Percentiles rank a stretch among this genome's conserved stretches.
Conservation (phyloP, 352 stramenopile species). For the Pythium apleroticum region DNA sequence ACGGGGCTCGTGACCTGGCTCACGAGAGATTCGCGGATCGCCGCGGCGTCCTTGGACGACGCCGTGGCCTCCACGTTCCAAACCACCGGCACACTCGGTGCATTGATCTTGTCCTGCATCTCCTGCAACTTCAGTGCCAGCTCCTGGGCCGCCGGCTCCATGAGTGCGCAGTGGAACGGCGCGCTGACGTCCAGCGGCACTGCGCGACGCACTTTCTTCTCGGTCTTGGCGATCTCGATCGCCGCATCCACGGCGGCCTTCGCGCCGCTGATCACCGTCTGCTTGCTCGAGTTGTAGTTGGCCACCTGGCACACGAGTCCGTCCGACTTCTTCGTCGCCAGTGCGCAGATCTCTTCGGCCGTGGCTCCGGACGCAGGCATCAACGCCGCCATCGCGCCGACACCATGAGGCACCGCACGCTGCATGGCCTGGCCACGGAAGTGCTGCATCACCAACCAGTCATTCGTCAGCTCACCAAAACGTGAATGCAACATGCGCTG, state of each 20-base stretch:
- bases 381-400: slow-evolving; percentile 76
- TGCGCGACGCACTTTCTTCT: slow-evolving; percentile 70
- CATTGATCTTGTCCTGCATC: slow-evolving; percentile 31
- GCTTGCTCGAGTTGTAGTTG: slow-evolving; percentile 90
- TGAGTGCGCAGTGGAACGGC: slow-evolving; percentile 82
- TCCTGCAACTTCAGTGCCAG: slow-evolving; percentile 41
- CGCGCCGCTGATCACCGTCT: slow-evolving; percentile 80
- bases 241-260: slow-evolving; percentile 46
- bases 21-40: slow-evolving; percentile 49
- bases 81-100: slow-evolving; percentile 61
- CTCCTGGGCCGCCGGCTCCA: slow-evolving; percentile 59
- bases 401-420: slow-evolving; percentile 44
- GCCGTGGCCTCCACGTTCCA: slow-evolving; percentile 76
- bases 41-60: slow-evolving; percentile 36
- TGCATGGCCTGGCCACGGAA: slow-evolving; percentile 75
- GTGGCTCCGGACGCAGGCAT: slow-evolving; percentile 56
- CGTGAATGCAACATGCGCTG: not conserved
- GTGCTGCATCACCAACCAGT: slow-evolving; percentile 29
- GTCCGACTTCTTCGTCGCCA: slow-evolving; percentile 33
- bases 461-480: not conserved
- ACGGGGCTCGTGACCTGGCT: slow-evolving; percentile 69
- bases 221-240: slow-evolving; percentile 55
- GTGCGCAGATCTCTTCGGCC: slow-evolving; percentile 54
- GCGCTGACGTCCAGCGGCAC: slow-evolving; percentile 78
- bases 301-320: slow-evolving; percentile 67